These are phyloP conservation scores for Isabelozyma heimii DNA, from an alignment of 805 yeast genomes.

Conservation along the genomic window DNA sequence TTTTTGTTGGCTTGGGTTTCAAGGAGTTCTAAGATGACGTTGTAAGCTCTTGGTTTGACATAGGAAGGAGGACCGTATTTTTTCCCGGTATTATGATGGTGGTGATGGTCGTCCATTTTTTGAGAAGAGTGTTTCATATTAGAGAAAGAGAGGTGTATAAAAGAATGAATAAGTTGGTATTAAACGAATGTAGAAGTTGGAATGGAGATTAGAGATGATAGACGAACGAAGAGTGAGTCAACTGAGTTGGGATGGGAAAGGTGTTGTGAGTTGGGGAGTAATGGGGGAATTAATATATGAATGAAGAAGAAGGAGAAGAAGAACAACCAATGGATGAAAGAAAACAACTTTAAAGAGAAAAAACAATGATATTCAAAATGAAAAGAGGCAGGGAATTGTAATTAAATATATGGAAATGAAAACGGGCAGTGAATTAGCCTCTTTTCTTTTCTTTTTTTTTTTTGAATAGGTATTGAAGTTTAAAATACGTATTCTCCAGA, in stretches of 20 bases:
- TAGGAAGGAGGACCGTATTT: constrained; percentile 28
- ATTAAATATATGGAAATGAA: not conserved
- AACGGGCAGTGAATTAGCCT: not conserved
- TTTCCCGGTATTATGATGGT: not conserved
- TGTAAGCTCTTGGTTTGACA: constrained; percentile 32
- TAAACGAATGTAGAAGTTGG: not conserved
- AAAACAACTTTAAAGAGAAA: not conserved
- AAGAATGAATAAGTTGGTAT: not conserved
- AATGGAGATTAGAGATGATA: not conserved
- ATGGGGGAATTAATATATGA: not conserved
- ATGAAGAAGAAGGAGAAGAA: not conserved
- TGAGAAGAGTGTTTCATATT: not conserved
- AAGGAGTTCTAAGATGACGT: constrained; percentile 43
- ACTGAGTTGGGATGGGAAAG: not conserved
- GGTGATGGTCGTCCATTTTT: not conserved
- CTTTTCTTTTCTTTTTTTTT: not conserved
- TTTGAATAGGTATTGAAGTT: not conserved
- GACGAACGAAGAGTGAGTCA: not conserved
- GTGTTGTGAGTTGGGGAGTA: not conserved
- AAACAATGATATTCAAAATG: not conserved
- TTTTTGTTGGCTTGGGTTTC: constrained; percentile 46
- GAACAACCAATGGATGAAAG: not conserved
- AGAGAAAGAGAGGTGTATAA: not conserved
- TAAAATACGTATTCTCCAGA: not conserved
- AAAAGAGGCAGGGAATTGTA: not conserved